Evolutionary conservation across 805 yeast species (phyloP).

Genomic region (Metschnikowia borealis): DNA sequence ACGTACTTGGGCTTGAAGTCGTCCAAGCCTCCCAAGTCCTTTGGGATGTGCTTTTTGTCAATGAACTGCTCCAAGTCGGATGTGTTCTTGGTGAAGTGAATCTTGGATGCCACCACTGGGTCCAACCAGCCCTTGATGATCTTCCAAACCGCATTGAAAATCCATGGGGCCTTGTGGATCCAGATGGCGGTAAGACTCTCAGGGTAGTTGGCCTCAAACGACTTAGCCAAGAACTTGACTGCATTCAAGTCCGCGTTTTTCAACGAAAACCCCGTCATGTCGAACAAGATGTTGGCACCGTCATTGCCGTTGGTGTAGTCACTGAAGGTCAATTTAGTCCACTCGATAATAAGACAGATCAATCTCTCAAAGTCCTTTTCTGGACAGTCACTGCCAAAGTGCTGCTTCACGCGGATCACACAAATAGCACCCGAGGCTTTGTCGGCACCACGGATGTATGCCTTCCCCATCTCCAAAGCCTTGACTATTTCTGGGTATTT

Average conservation of each 20-base stretch:
- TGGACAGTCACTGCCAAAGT: constrained; percentile 23
- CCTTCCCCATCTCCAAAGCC: constrained; percentile 17
- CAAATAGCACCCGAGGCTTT: constrained; percentile 15
- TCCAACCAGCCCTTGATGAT: constrained; percentile 91
- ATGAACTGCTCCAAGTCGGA: constrained; percentile 68
- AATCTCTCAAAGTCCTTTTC: constrained; percentile 19
- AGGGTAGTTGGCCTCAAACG: constrained; percentile 96
- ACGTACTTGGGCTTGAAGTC: constrained; percentile 55
- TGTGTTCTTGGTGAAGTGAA: constrained; percentile 68
- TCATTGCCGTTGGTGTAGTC: constrained; percentile 14
- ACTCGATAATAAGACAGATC: constrained; percentile 18
- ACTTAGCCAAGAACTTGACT: constrained; percentile 81
- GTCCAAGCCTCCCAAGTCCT: constrained; percentile 72
- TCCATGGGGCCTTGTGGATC: constrained; percentile 95
- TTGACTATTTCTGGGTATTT: constrained; percentile 16
- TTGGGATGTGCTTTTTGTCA: constrained; percentile 56
- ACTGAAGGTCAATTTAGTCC: constrained; percentile 42
- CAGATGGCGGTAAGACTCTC: constrained; percentile 81
- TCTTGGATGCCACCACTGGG: constrained; percentile 92
- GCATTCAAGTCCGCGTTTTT: constrained; percentile 91
- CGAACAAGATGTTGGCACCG: constrained; percentile 65
- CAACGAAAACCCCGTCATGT: constrained; percentile 79
- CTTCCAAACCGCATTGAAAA: constrained; percentile 92
- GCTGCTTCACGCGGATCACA: constrained; percentile 20
- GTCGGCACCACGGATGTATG: constrained; percentile 16